These are phyloP conservation scores for Yamadazyma aaseri DNA, from an alignment of 1,139 yeast genomes.

Conservation along the genomic window DNA sequence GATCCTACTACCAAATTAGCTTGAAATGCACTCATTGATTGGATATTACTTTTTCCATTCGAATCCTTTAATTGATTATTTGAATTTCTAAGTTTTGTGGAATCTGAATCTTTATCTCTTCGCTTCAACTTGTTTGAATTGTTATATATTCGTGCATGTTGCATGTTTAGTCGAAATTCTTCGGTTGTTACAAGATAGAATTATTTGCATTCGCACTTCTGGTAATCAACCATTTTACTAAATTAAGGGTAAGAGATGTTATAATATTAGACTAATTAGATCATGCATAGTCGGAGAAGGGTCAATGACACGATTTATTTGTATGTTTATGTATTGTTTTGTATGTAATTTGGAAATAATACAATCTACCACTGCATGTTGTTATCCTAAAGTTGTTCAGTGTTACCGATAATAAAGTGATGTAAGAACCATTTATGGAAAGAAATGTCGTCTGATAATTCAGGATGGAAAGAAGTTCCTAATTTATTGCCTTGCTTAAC, in stretches of 20 bases:
- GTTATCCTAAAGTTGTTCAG: too few species aligned
- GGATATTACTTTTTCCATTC: background rate
- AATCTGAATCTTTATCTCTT: background rate
- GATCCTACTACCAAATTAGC: constrained; percentile 21
- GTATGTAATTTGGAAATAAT: too few species aligned
- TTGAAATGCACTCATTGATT: constrained; percentile 22
- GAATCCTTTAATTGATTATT: background rate
- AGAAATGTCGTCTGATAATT: constrained; percentile 55
- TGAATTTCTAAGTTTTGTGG: background rate
- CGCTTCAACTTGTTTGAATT: background rate
- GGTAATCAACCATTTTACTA: too few species aligned
- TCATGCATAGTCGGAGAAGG: too few species aligned
- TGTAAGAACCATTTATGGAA: constrained; percentile 74
- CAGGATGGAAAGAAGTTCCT: constrained; percentile 86
- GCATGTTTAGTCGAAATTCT: constrained; percentile 22
- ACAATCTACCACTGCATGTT: background rate
- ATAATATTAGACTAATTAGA: too few species aligned
- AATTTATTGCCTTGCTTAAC: constrained; percentile 66
- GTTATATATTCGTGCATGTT: constrained; percentile 29
- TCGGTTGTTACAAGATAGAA: background rate
- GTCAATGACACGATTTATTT: too few species aligned
- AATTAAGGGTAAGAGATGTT: too few species aligned
- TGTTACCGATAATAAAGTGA: too few species aligned
- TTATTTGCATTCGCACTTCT: constrained; percentile 2
- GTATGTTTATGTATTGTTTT: too few species aligned